Base-by-base conservation (phyloP, 108 stramenopile species). In the Discostella stelligeroides region DNA sequence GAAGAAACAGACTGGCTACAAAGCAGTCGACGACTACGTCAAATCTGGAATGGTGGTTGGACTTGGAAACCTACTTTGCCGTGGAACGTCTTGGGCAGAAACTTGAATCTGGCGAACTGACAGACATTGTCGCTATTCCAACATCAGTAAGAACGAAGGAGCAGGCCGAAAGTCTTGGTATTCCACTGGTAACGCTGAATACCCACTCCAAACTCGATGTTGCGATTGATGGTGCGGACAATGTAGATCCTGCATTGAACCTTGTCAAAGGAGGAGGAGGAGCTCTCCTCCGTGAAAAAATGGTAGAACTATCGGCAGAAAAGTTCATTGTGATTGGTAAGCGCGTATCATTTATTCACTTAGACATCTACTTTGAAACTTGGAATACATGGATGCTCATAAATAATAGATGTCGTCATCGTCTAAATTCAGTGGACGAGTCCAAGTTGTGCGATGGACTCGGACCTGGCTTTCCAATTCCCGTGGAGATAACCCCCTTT, bases 151-250 rank as follows among this genome's bases (percentile, higher is more conserved):
- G 97, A 37, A 98, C 98, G 63, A 97, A 97, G 84, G 96, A 97
- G 62, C 98, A 98, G 75, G 90, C 98, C 23, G 92, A 92, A 69
- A 75, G 78, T 34, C 78, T 97, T 8, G 93, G 83, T 27, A 97
- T 99, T 72, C 96, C 98, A 18, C 87, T 99, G 23, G 95, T 90
- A 5, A 98, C 98, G 10, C 83, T 99, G 14, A 94, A 96, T 63
- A 92, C 92, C 9, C 95, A 96, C 66, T 95, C 96, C 21, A 88
- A 94, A 68, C 84, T 99, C 54, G 99, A 98, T 80, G 98, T 99
- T 42, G 97, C 98, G 41, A 98, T 98, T 73, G 98, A 99, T 86
- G 99, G 98, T 21, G 98, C 99, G 24, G 98, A 98, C 72, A 95
- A 97, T 72, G 98, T 98, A 21, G 98, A 98, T 80, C 93, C 91